Percentiles rank a stretch among this genome's conserved stretches.
Evolutionary conservation across 2,329 filamentous ascomycete genomes (phyloP).

Genomic region (Monosporascus sp.): DNA sequence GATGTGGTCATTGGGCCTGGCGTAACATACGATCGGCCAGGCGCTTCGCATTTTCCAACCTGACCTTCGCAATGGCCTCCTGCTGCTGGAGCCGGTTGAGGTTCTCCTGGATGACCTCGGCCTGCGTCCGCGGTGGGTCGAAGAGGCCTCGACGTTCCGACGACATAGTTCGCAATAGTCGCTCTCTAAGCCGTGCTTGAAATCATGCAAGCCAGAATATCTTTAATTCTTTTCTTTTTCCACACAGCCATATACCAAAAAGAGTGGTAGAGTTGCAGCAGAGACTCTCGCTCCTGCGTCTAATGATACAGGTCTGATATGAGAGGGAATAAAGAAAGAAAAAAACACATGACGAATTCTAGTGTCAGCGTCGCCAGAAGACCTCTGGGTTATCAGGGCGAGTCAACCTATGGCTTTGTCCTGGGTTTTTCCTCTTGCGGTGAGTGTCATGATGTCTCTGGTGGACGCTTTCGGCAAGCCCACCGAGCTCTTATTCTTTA

Average conservation of each 20-base stretch:
- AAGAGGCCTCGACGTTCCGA: background rate
- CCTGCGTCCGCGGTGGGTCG: background rate
- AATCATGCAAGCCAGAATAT: background rate
- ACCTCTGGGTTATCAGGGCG: conserved; percentile 9
- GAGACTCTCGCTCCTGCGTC: no score
- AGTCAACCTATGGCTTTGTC: conserved; percentile 10
- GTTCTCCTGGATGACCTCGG: background rate
- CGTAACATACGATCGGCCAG: background rate
- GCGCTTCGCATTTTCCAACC: background rate
- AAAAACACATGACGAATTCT: background rate
- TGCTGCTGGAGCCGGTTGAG: background rate
- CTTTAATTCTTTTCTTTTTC: no score
- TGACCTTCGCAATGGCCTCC: background rate
- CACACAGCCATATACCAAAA: no score
- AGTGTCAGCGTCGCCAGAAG: background rate
- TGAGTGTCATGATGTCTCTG: conserved; percentile 1
- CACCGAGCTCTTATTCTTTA: conserved; percentile 1
- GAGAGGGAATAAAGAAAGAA: background rate
- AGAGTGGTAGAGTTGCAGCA: no score
- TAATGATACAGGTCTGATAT: background rate
- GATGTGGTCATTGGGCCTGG: background rate
- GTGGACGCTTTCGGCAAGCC: conserved; percentile 2
- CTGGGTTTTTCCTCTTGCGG: conserved; percentile 10
- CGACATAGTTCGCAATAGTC: no score
- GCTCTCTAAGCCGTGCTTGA: background rate